Base-by-base conservation (phyloP, 139 green algal species). In the Chlamydomonas sp. region DNA sequence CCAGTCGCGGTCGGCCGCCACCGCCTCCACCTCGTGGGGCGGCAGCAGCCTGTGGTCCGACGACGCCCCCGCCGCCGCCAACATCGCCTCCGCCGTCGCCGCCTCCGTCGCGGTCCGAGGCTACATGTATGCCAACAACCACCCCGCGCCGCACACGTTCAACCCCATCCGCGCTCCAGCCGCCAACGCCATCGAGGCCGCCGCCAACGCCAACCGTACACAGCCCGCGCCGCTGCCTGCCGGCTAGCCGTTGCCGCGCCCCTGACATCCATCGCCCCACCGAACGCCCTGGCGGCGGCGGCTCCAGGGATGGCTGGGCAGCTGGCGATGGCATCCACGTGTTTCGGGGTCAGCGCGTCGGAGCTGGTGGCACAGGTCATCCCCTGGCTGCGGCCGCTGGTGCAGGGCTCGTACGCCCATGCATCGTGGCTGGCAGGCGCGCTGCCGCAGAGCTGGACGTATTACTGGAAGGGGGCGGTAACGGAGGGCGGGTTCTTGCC, bases 121-220 rank as follows among this genome's bases (percentile, higher is more conserved):
- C 63, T 60, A 79, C 16, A 88, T 88, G 83, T 88, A 60, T 61
- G 83, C 67, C 62, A 88, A 88, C 83, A 82, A 62, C 31, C 63
- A 76, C 74, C 83, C 83, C 14, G 83, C 83, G 5, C 73, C 73
- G 62, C 63, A 76, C 57, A 49, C 73, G 20, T 88, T 86, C 82
- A 79, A 79, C 59, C 82, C 82, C 71, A 79, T 86, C 82, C 82
- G 82, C 71, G 82, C 82, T 12, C 82, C 82, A 60, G 71, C 71
- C 59, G 59, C 17, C 69, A 63, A 15, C 71, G 71, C 82, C 18
- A 79, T 86, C 71, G 72, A 86, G 61, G 31, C 68, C 17, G 82
- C 82, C 7, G 71, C 71, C 6, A 58, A 60, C 71, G 61, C 72
- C 62, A 86, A 86, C 82, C 82, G 82, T 2, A 3, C 73, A n/a